These are phyloP conservation scores for Tolypocladium cylindrosporum DNA, from an alignment of 2,329 filamentous ascomycete species.

Conservation along the genomic window DNA sequence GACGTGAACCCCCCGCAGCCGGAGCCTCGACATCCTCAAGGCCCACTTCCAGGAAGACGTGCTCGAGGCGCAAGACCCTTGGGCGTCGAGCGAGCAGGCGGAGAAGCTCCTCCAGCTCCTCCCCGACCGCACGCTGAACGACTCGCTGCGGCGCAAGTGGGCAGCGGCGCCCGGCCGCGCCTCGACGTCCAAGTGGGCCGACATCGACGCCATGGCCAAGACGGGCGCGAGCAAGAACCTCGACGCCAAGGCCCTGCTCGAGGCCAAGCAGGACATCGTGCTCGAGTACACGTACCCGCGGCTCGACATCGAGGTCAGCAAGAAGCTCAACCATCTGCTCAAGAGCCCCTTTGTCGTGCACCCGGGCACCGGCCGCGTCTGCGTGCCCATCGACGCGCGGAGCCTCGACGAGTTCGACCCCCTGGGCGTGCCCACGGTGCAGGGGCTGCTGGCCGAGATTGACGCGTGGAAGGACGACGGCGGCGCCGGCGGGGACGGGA, in stretches of 20 bases:
- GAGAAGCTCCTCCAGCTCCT: conserved; percentile 76
- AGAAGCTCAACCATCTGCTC: conserved; percentile 95
- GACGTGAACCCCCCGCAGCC: conserved; percentile 30
- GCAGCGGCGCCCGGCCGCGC: conserved; percentile 67
- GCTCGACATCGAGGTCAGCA: conserved; percentile 92
- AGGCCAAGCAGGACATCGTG: conserved; percentile 92
- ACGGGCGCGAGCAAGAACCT: conserved; percentile 61
- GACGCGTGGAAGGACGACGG: conserved; percentile 57
- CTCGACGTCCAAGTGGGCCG: conserved; percentile 80
- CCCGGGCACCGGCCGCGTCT: conserved; percentile 86
- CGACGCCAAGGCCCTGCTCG: conserved; percentile 63
- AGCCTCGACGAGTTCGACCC: conserved; percentile 78
- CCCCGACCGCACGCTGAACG: conserved; percentile 67
- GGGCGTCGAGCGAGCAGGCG: conserved; percentile 58
- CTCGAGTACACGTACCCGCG: conserved; percentile 97
- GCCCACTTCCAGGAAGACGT: conserved; percentile 77
- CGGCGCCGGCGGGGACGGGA: conserved; percentile 24
- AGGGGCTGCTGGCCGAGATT: conserved; percentile 72
- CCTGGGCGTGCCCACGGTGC: conserved; percentile 78
- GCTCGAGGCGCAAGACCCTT: conserved; percentile 78
- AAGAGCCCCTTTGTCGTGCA: conserved; percentile 97
- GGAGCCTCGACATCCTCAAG: conserved; percentile 77
- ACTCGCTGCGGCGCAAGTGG: conserved; percentile 84
- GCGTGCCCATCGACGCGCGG: conserved; percentile 79
- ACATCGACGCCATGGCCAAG: conserved; percentile 81